Conservation (phyloP, 164 flowering plant species). For the Buxus sempervirens region DNA sequence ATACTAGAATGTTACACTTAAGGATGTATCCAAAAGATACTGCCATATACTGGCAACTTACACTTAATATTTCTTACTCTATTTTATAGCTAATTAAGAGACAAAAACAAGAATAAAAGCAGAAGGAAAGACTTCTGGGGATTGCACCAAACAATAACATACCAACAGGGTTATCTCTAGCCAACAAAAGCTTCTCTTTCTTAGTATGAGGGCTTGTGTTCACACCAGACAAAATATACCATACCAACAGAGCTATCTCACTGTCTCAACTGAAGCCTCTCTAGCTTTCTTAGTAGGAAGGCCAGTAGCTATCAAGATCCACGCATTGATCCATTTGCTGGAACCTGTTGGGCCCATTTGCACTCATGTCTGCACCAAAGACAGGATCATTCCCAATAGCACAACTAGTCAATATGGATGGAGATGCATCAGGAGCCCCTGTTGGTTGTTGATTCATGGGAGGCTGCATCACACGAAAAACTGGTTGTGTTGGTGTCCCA, state of each 20-base stretch:
- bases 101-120: no score
- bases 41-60: no score
- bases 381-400: conserved; percentile 13
- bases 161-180: no score
- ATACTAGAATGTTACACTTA: no score
- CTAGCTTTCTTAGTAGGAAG: conserved; percentile 37
- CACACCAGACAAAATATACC: no score
- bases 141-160: no score
- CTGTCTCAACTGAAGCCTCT: background rate
- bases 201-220: no score
- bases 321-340: conserved; percentile 55
- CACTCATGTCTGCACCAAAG: conserved; percentile 30
- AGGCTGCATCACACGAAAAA: conserved; percentile 16
- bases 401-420: conserved; percentile 26
- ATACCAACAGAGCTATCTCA: background rate
- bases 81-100: no score
- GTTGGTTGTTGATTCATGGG: conserved; percentile 30
- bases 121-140: no score
- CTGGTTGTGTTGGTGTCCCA: conserved; percentile 33
- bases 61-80: no score
- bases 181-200: no score
- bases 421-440: conserved; percentile 16
- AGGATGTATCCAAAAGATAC: no score
- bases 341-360: conserved; percentile 26
- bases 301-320: conserved; percentile 70